A percentile compares a stretch with the other conserved stretches of the same genome.
Conservation (phyloP, 129 eudicot genomes). For the Centrapalus pauciflorus region DNA sequence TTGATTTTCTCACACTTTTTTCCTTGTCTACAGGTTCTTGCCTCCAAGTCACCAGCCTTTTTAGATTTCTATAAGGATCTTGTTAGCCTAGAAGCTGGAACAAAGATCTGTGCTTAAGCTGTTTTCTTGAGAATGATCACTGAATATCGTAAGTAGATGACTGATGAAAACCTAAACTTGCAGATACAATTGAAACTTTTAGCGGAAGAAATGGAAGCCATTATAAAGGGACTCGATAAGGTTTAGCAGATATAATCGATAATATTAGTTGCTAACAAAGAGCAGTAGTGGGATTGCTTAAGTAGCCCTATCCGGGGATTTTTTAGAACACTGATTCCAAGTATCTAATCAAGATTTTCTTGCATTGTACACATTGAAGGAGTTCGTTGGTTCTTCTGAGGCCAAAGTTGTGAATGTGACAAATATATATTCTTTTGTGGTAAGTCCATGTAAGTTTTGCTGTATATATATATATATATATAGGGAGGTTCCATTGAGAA, state of each 20-base stretch:
- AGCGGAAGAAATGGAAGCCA: conserved; percentile 86
- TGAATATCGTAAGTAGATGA: too few relatives aligned
- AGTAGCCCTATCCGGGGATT: too few relatives aligned
- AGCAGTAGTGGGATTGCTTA: too few relatives aligned
- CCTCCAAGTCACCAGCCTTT: too few relatives aligned
- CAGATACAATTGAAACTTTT: conserved; percentile 72
- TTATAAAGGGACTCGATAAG: conserved; percentile 66
- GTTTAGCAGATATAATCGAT: too few relatives aligned
- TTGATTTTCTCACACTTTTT: too few relatives aligned
- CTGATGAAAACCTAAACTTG: conserved; percentile 2
- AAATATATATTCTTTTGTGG: conserved; percentile 52
- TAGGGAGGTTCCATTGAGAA: too few relatives aligned
- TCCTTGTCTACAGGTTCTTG: too few relatives aligned
- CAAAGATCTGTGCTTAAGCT: conserved; percentile 41
- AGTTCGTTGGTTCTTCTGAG: conserved; percentile 48
- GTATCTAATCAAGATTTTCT: too few relatives aligned
- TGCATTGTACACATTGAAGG: conserved; percentile 50
- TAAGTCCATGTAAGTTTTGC: conserved; percentile 21
- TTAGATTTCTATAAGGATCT: conserved; percentile 57
- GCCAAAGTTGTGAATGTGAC: conserved; percentile 50
- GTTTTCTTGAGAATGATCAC: not conserved
- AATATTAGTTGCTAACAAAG: too few relatives aligned
- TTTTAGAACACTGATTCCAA: too few relatives aligned
- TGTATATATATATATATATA: too few relatives aligned
- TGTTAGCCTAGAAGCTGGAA: conserved; percentile 55